Evolutionary conservation across 495 filamentous ascomycete genomes (phyloP), one percentile per base, ranked within the genome.

Genomic region (Elaphomyces granulatus): DNA sequence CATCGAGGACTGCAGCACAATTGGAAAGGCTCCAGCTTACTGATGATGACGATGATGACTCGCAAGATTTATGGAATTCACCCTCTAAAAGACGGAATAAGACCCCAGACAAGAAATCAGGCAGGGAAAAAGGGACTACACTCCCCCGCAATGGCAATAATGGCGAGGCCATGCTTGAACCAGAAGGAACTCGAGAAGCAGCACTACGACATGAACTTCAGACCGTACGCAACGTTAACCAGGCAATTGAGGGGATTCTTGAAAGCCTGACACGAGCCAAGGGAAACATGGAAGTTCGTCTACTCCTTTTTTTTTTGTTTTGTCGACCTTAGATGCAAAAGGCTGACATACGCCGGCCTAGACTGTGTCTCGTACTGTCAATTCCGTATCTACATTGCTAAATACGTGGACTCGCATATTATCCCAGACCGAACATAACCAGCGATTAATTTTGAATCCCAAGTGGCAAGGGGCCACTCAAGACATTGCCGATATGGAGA

Each of bases 381-480:
- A 72, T 38, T 86, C 83, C 33, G 85, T 88, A n/a, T 87, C 86
- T 26, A 85, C 83, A 0, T 74, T 98, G n/a, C 73, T 98, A 26
- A 85, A 87, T 48, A 90, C 90, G 18, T 98, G 87, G 87, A 92
- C 86, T 32, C 78, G 86, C 41, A 95, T 96, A 45, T 73, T 98
- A 3, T 87, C 82, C 16, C 90, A 95, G 54, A 95, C 90, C 0
- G 90, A 98, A 60, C 87, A 98, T 56, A 96, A 92, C 51, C 87
- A 96, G 52, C 78, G 90, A 3, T 62, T 96, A 33, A 80, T 98
- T 19, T 73, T 95, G 26, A 83, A 88, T 47, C 81, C 82, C 2
- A 66, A 76, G 36, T 98, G 90, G 90, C 78, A 90, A 45, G 90
- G 90, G 36, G 81, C 86, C 7, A 81, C 70, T 4, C 74, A 84